These are phyloP conservation scores for Harringtonia aguacate DNA, from an alignment of 2,329 filamentous ascomycete species.

Conservation along the genomic window DNA sequence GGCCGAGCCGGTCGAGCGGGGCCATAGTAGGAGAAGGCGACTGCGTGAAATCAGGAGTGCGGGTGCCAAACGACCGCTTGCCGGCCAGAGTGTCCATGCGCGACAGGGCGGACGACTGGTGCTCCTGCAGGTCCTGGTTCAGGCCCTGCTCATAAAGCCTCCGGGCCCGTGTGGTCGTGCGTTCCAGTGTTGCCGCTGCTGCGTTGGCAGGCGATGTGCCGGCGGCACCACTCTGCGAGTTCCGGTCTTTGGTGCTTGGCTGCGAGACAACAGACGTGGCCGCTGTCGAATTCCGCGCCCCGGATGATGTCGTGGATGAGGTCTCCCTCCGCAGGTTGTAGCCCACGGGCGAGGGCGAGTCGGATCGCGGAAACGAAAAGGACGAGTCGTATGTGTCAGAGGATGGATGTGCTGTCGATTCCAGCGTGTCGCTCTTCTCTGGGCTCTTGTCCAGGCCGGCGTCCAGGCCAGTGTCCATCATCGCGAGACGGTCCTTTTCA, in stretches of 20 bases:
- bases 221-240: not conserved
- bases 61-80: conserved; percentile 40
- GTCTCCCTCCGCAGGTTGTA: conserved; percentile 74
- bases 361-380: conserved; percentile 26
- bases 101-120: conserved; percentile 66
- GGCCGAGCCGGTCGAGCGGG: conserved; percentile 31
- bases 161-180: conserved; percentile 57
- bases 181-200: conserved; percentile 37
- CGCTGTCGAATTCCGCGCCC: conserved; percentile 69
- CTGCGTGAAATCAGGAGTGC: conserved; percentile 38
- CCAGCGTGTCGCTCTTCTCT: conserved; percentile 13
- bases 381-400: conserved; percentile 26
- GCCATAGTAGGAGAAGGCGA: conserved; percentile 34
- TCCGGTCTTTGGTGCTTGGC: conserved; percentile 35
- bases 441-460: conserved; percentile 10
- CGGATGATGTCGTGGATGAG: conserved; percentile 71
- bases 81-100: conserved; percentile 69
- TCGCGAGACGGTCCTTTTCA: conserved; percentile 39
- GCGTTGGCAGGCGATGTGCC: not conserved
- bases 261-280: conserved; percentile 85
- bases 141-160: conserved; percentile 77
- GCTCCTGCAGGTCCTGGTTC: conserved; percentile 68
- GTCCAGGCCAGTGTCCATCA: conserved; percentile 4
- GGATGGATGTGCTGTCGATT: conserved; percentile 3
- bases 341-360: conserved; percentile 46